These are phyloP conservation scores for Citrus glauca DNA, from an alignment of 345 rosid species.

Conservation along the genomic window DNA sequence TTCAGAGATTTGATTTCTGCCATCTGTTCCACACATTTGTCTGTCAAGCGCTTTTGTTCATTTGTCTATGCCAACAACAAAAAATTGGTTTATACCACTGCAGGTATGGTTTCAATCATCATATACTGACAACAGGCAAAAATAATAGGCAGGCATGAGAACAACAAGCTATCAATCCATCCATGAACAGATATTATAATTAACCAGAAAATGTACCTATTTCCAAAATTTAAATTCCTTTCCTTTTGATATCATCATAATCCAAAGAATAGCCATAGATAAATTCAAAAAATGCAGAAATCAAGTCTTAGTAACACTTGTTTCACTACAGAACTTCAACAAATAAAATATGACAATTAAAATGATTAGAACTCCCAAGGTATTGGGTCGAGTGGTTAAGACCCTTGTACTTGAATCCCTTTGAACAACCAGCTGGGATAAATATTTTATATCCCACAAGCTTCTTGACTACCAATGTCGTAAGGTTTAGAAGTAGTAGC, in stretches of 20 bases:
- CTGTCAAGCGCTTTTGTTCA: constrained; percentile 53
- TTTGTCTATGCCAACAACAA: constrained; percentile 49
- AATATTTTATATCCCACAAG: background rate
- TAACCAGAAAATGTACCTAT: background rate
- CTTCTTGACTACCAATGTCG: background rate
- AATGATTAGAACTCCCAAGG: background rate
- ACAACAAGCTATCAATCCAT: background rate
- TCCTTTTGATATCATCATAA: background rate
- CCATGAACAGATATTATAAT: background rate
- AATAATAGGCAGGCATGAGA: background rate
- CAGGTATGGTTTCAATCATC: background rate
- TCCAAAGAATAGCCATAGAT: background rate
- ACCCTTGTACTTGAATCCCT: background rate
- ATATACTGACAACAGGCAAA: background rate
- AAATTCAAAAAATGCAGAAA: background rate
- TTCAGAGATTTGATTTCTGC: constrained; percentile 67
- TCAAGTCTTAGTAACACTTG: background rate
- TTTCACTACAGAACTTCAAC: background rate
- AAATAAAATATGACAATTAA: background rate
- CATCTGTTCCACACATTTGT: constrained; percentile 62
- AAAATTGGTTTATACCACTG: background rate
- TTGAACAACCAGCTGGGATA: background rate
- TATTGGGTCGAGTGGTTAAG: background rate
- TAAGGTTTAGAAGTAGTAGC: background rate
- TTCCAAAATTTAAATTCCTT: background rate